Conservation (phyloP, 1,284 basidiomycete genomes). For the Fomitopsis pinicola region DNA sequence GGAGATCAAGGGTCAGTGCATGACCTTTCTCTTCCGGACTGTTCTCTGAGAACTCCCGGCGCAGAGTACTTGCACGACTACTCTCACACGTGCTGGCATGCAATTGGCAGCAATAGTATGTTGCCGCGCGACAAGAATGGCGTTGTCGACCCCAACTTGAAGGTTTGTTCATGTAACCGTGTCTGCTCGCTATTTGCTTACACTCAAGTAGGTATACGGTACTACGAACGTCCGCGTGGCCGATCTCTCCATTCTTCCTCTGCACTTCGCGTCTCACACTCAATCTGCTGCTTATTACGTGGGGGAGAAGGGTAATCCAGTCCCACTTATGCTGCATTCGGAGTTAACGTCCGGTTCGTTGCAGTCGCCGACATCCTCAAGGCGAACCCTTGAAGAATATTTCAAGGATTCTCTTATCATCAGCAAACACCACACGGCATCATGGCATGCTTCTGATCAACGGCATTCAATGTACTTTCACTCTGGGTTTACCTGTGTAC, state of each 20-base stretch:
- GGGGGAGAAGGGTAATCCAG: not conserved
- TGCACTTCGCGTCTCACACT: constrained; percentile 26
- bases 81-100: constrained; percentile 10
- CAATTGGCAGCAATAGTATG: constrained; percentile 30
- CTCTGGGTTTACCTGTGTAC: too few species aligned
- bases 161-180: constrained; percentile 13
- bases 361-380: too few species aligned
- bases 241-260: constrained; percentile 24
- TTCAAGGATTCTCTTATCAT: too few species aligned
- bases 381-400: too few species aligned
- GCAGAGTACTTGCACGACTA: constrained; percentile 14
- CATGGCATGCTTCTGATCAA: too few species aligned
- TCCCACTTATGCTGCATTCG: too few species aligned
- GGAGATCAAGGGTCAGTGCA: constrained; percentile 8
- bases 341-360: too few species aligned
- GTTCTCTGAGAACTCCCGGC: not conserved
- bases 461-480: too few species aligned
- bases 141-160: constrained; percentile 45
- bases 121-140: constrained; percentile 45
- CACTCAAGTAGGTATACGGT: not conserved
- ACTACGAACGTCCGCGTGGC: constrained; percentile 30
- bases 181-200: not conserved
- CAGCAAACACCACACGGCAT: too few species aligned
- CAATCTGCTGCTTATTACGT: constrained; percentile 13
- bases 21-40: not conserved